Evolutionary conservation across 306 rosid genomes (phyloP).

Genomic region (Nissolia schottii): DNA sequence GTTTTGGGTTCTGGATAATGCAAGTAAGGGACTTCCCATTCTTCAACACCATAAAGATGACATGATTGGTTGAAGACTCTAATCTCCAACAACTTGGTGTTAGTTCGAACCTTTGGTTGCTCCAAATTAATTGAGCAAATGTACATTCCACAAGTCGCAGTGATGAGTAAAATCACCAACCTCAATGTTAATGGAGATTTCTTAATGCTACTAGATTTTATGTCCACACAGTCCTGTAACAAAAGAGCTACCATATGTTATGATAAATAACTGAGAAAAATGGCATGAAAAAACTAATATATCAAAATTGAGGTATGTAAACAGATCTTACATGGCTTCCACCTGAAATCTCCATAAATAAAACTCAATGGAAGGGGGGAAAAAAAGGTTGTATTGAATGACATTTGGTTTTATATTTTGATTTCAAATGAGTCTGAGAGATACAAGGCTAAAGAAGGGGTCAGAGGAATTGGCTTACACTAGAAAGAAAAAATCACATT

Average conservation of each 20-base stretch:
- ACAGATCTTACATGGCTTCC: constrained; percentile 33
- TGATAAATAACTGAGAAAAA: not conserved
- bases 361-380: not conserved
- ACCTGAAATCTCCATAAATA: constrained; percentile 27
- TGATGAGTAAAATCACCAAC: constrained; percentile 32
- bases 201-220: constrained; percentile 37
- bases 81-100: constrained; percentile 14
- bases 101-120: constrained; percentile 20
- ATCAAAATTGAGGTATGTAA: not conserved
- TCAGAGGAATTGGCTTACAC: constrained; percentile 10
- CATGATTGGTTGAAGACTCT: constrained; percentile 20
- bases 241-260: not conserved
- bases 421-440: constrained; percentile 22
- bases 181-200: constrained; percentile 38
- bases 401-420: not conserved
- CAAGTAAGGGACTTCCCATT: constrained; percentile 36
- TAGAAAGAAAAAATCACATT: constrained; percentile 34
- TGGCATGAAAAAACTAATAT: not conserved
- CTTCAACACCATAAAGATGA: constrained; percentile 7
- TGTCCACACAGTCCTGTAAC: constrained; percentile 38
- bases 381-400: not conserved
- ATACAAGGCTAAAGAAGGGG: constrained; percentile 40
- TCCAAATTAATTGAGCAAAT: constrained; percentile 30
- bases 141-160: constrained; percentile 36
- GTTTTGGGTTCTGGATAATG: constrained; percentile 49